phyloP scores from a whole-genome alignment of 345 rosid species.

The Brassica juncea region DNA sequence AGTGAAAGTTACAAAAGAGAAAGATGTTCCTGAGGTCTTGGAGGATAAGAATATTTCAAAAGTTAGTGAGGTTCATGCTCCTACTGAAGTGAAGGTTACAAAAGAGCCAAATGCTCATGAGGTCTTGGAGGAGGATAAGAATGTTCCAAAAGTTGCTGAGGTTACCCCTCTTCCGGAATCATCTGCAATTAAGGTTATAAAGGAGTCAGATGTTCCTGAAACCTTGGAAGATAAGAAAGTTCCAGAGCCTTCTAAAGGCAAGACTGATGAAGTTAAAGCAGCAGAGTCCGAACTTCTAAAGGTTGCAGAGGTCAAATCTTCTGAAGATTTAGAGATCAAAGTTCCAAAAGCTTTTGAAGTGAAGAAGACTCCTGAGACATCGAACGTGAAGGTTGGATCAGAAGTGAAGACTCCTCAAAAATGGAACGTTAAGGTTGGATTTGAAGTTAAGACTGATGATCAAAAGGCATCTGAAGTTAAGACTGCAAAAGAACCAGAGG shows the following conservation, averaged over 20 bases:
- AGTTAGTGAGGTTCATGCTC: neutral
- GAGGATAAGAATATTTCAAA: conserved; percentile 21
- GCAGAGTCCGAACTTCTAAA: conserved; percentile 33
- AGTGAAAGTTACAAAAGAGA: conserved; percentile 22
- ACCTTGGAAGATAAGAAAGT: conserved; percentile 22
- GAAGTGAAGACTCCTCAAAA: conserved; percentile 14
- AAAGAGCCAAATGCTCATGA: conserved; percentile 15
- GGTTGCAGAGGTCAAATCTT: conserved; percentile 26
- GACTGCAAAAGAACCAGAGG: conserved; percentile 9
- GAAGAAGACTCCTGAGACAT: conserved; percentile 23
- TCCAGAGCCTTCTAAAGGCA: conserved; percentile 11
- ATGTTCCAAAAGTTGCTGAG: neutral
- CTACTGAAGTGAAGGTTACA: conserved; percentile 3
- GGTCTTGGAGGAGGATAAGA: conserved; percentile 26
- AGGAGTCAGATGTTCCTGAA: conserved; percentile 17
- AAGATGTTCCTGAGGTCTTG: conserved; percentile 12
- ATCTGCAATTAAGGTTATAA: conserved; percentile 15
- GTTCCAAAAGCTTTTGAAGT: conserved; percentile 20
- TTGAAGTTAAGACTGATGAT: conserved; percentile 6
- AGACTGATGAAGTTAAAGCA: conserved; percentile 19
- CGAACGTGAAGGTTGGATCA: neutral
- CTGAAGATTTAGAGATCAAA: conserved; percentile 26
- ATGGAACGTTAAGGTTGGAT: neutral
- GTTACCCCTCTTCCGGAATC: neutral
- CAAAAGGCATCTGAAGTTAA: conserved; percentile 5